These are phyloP conservation scores for Aureobasidium sp. DNA, from an alignment of 2,329 filamentous ascomycete genomes.

Conservation along the genomic window DNA sequence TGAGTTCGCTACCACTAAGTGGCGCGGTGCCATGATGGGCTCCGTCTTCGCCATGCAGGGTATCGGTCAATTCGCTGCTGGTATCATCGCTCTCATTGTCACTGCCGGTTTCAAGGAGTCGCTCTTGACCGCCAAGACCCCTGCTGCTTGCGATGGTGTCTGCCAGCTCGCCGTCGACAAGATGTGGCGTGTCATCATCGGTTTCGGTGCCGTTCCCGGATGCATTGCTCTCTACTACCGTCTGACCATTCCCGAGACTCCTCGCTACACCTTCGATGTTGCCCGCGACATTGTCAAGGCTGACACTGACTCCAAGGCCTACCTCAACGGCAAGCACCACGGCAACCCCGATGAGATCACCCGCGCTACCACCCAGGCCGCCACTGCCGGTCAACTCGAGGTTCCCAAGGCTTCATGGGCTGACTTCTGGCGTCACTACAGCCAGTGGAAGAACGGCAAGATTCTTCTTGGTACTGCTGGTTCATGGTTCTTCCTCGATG, in stretches of 20 bases:
- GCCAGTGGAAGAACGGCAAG: constrained; percentile 61
- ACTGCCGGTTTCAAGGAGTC: constrained; percentile 30
- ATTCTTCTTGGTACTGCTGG: constrained; percentile 70
- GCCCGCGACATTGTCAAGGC: constrained; percentile 66
- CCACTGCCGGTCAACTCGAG: constrained; percentile 47
- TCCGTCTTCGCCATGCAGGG: constrained; percentile 84
- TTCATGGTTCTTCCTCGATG: constrained; percentile 76
- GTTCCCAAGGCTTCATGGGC: constrained; percentile 61
- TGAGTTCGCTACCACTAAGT: constrained; percentile 79
- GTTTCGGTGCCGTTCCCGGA: constrained; percentile 71
- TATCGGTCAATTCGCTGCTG: constrained; percentile 68
- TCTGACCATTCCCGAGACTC: constrained; percentile 79
- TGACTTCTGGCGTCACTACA: constrained; percentile 66
- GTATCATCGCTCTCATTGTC: constrained; percentile 65
- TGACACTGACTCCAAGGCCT: constrained; percentile 64
- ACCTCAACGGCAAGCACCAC: constrained; percentile 56
- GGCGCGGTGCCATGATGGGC: constrained; percentile 81
- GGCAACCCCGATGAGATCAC: constrained; percentile 58
- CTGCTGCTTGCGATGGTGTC: constrained; percentile 50
- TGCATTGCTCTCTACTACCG: constrained; percentile 79
- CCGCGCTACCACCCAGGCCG: constrained; percentile 50
- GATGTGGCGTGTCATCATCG: constrained; percentile 78
- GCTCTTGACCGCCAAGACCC: constrained; percentile 29
- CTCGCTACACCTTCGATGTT: constrained; percentile 80
- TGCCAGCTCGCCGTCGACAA: constrained; percentile 71